A percentile compares a stretch with the other conserved stretches of the same genome.
Evolutionary conservation across 495 filamentous ascomycete species (phyloP).

Genomic region (Talaromyces liani): DNA sequence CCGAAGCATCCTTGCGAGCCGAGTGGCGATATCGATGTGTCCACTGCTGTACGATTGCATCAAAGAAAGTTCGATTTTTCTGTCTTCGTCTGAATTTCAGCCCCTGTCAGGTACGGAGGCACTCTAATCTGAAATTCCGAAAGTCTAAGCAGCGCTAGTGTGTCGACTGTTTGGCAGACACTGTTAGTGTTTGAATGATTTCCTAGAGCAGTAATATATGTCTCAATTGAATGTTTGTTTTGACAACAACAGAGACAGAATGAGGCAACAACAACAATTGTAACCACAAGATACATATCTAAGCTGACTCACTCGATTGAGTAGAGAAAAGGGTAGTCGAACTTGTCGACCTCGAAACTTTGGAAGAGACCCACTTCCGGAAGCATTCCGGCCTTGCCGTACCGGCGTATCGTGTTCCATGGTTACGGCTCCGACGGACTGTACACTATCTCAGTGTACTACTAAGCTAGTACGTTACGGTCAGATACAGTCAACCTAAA

Average conservation of each 20-base stretch:
- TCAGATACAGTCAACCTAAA: background rate
- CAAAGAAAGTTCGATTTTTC: background rate
- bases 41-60: background rate
- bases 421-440: background rate
- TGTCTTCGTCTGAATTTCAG: background rate
- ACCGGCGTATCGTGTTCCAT: background rate
- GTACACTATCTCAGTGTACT: background rate
- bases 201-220: background rate
- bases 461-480: background rate
- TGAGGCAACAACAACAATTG: background rate
- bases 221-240: too few relatives aligned
- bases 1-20: background rate
- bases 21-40: background rate
- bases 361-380: background rate
- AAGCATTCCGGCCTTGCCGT: background rate
- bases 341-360: background rate
- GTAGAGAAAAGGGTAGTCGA: too few relatives aligned
- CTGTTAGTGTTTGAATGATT: background rate
- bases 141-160: constrained; percentile 1
- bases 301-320: background rate
- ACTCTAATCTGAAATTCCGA: background rate
- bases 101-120: background rate
- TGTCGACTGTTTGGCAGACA: background rate
- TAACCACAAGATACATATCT: background rate
- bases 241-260: too few relatives aligned